Conservation (phyloP, 495 filamentous ascomycete genomes). For the Aspergillus nidulans region DNA sequence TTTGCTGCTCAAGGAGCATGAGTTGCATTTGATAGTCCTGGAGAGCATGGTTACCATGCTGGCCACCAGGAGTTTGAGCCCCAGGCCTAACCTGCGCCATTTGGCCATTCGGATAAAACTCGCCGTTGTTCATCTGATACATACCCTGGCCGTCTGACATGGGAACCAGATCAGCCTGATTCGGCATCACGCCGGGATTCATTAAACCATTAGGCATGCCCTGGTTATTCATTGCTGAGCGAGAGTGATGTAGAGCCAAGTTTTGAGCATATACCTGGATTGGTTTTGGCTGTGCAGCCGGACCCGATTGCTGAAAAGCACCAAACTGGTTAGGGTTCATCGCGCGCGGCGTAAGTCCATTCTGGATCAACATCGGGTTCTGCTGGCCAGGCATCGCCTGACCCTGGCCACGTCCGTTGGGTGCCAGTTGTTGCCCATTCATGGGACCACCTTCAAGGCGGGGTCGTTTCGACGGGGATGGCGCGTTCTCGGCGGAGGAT, state of each 20-base stretch:
- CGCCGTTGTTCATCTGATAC: conserved; percentile 49
- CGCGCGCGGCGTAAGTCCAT: conserved; percentile 69
- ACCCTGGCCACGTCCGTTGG: conserved; percentile 69
- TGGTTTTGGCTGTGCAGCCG: conserved; percentile 69
- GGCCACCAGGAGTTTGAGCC: conserved; percentile 48
- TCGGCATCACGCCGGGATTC: conserved; percentile 53
- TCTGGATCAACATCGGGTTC: conserved; percentile 63
- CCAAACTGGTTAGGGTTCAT: conserved; percentile 75
- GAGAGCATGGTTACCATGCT: conserved; percentile 82
- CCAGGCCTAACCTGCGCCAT: conserved; percentile 53
- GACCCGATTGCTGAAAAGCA: conserved; percentile 56
- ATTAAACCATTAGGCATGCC: conserved; percentile 68
- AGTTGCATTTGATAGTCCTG: conserved; percentile 99
- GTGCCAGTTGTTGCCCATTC: conserved; percentile 73
- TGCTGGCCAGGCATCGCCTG: conserved; percentile 69
- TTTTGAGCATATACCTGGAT: conserved; percentile 82
- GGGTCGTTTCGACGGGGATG: conserved; percentile 88
- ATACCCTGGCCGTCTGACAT: conserved; percentile 60
- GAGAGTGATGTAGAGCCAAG: conserved; percentile 71
- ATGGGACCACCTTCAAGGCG: conserved; percentile 73
- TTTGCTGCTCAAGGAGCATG: conserved; percentile 98
- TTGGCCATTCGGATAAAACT: conserved; percentile 63
- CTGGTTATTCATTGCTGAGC: conserved; percentile 56
- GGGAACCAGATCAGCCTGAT: conserved; percentile 77
- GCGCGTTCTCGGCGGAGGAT: conserved; percentile 76